Evolutionary conservation across 2,329 filamentous ascomycete species (phyloP).

Genomic region (Alternaria postmessia): DNA sequence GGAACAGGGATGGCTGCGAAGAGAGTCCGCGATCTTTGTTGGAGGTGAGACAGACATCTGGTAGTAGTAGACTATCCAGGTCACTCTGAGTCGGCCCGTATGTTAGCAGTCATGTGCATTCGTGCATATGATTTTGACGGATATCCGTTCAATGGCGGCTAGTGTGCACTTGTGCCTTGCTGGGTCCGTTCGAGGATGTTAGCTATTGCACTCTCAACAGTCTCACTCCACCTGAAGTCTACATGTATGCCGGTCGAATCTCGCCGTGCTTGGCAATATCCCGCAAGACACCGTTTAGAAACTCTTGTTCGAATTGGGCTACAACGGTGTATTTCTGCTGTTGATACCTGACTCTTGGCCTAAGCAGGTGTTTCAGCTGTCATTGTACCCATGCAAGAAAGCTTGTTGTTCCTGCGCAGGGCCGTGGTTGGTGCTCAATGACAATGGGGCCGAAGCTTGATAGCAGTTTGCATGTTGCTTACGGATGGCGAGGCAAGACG

Average conservation of each 20-base stretch:
- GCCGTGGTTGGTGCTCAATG: background rate
- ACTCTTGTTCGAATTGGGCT: background rate
- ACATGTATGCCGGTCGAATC: background rate
- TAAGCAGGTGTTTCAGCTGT: constrained; percentile 13
- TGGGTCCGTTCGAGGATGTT: background rate
- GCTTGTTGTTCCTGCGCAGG: constrained; percentile 14
- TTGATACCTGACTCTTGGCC: background rate
- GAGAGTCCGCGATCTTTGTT: background rate
- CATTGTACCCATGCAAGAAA: constrained; percentile 8
- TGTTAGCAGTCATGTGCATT: background rate
- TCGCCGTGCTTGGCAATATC: background rate
- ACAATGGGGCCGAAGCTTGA: constrained; percentile 1
- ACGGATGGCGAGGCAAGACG: constrained; percentile 9
- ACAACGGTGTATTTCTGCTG: background rate
- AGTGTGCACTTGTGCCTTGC: background rate
- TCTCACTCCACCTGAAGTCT: background rate
- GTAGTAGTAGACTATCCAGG: background rate
- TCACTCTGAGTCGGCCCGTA: background rate
- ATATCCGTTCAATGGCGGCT: background rate
- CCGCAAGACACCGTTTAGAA: background rate
- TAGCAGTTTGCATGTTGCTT: constrained; percentile 1
- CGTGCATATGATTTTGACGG: background rate
- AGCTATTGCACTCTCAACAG: background rate
- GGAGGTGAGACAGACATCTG: background rate
- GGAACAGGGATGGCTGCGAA: background rate